Base-by-base conservation (phyloP, 23 red algal species). In the Gracilaria caudata region DNA sequence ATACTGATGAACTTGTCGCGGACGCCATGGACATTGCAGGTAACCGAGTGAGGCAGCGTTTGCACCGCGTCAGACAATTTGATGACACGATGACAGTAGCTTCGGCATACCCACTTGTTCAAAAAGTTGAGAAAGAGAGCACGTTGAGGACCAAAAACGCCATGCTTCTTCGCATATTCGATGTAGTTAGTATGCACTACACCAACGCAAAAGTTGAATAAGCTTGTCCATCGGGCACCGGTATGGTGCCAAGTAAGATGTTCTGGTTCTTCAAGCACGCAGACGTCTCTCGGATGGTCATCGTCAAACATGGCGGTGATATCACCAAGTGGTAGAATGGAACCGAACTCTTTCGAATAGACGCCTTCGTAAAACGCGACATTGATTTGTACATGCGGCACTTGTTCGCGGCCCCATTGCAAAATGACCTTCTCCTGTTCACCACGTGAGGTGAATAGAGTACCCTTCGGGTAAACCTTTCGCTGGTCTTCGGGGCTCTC, bases 201-300 rank as follows among this genome's bases (percentile, higher is more conserved):
- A 51, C 92, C 92, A 0, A 94, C 92, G 28, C 76, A 77, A 78
- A 83, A 86, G 0, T 54, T 57, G 77, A 94, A 94, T 26, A 86
- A 71, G 37, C 74, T 66, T 30, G 78, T 90, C 92, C 92, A 94
- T 65, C 73, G 39, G 24, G 59, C 64, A 19, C 92, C 92, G 0
- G 79, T 87, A 44, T 94, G 92, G 34, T 83, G 77, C 92, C 92
- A 94, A 35, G 84, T 94, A 36, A 94, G 66, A 61, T 94, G 92
- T 53, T 94, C 92, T 43, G 92, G 92, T 74, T 94, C 92, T 47
- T 94, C 92, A n/a, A 94, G 70, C 20, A 94, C 84, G 70, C 80
- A 84, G 20, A 94, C 60, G 55, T 94, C 85, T 63, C 60, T 78
- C 39, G 73, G 49, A 46, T 89, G 68, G 21, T 84, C 76, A 26